phyloP scores from a whole-genome alignment of 2,329 filamentous ascomycete genomes.

The Ambrosiella xylebori region DNA sequence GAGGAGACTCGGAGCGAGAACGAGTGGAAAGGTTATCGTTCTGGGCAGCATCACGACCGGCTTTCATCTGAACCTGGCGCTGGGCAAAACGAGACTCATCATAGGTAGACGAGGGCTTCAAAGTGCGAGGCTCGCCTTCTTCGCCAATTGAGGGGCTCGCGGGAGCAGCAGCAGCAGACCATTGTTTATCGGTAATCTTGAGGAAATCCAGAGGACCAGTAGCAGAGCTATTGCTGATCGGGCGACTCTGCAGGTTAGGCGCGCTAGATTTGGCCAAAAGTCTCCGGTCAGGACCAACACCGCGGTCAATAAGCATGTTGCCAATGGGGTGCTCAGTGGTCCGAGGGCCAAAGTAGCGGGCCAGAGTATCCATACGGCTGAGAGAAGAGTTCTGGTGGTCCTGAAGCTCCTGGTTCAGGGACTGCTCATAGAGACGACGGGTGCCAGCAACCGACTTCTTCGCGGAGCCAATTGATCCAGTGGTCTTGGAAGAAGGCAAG shows the following conservation, averaged over 20 bases:
- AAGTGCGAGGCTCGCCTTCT: conserved; percentile 62
- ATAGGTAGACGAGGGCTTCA: conserved; percentile 56
- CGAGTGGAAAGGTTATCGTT: conserved; percentile 15
- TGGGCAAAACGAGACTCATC: conserved; percentile 76
- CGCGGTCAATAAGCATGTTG: conserved; percentile 28
- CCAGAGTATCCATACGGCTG: conserved; percentile 63
- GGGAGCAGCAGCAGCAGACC: conserved; percentile 22
- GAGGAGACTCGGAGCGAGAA: conserved; percentile 8
- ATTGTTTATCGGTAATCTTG: conserved; percentile 18
- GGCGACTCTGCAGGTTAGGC: conserved; percentile 35
- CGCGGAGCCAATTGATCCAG: neutral
- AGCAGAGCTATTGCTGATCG: conserved; percentile 5
- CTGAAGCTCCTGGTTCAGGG: conserved; percentile 60
- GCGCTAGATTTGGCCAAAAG: conserved; percentile 43
- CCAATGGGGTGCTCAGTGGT: conserved; percentile 36
- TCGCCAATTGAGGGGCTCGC: conserved; percentile 49
- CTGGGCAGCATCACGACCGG: conserved; percentile 45
- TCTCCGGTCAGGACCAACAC: conserved; percentile 25
- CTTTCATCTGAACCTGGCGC: conserved; percentile 63
- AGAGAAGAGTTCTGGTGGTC: conserved; percentile 64
- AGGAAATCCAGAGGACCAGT: conserved; percentile 12
- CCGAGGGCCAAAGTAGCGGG: conserved; percentile 37
- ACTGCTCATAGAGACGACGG: conserved; percentile 67
- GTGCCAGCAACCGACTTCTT: conserved; percentile 35
- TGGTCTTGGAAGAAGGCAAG: neutral